Evolutionary conservation across 2,329 filamentous ascomycete species (phyloP), one percentile per base, ranked within the genome.

Genomic region (Fusarium marasasianum): DNA sequence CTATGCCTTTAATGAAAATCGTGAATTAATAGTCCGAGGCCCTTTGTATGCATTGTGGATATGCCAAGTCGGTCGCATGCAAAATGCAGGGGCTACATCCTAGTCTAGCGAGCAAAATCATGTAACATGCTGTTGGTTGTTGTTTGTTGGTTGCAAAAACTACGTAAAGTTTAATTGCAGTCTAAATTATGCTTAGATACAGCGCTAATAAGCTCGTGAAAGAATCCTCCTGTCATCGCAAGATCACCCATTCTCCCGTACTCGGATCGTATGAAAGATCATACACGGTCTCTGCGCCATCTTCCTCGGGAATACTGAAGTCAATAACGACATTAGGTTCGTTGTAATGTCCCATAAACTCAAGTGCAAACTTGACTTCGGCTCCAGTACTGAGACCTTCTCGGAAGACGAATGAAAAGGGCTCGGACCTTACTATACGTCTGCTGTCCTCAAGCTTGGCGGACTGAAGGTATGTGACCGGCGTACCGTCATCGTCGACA

Each of bases 311-410:
- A 4, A 70, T 31, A 11, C 29, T 22, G 7, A 74, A 74, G 1
- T 51, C 53, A 1, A 78, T 18, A 6, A 53, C 13, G 3, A 86
- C 54, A 43, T 83, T 83, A 0, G 84, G 84, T 70, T 87, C 85
- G 5, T 80, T 80, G 37, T 86, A 87, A 58, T 87, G 81, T 0
- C 85, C 84, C 83, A 87, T 87, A 15, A 87, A 86, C 69, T 86
- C 82, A 8, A 87, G 73, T 29, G 84, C 81, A 1, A 86, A 72
- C n/a, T 79, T 81, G 26, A 85, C 56, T 7, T 76, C 37, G 8
- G 73, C 70, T 1, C 75, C 80, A 2, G 53, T 29, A 8, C 76
- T 74, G 4, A 81, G 53, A 1, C 69, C 69, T 6, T 77, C 79
- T 17, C 82, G 81, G 17, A 85, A 80, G 3, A 72, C 77, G 57